Conservation (phyloP, 495 filamentous ascomycete genomes). For the Gamarada debralockiae region DNA sequence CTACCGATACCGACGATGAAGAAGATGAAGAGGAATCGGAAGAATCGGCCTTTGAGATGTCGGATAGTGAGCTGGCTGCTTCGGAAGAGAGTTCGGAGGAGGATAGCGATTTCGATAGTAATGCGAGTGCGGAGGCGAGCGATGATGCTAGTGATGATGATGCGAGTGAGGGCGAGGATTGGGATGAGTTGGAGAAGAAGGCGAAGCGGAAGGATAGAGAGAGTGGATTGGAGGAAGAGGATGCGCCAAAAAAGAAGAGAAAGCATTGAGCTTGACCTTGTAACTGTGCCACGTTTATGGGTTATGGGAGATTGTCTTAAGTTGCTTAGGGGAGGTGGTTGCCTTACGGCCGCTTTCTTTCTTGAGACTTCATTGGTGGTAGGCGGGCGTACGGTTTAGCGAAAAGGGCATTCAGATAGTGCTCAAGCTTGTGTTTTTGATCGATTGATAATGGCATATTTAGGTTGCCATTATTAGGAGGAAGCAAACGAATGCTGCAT, state of each 20-base stretch:
- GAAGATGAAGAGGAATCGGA: constrained; percentile 76
- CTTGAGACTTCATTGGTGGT: not conserved
- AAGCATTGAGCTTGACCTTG: constrained; percentile 24
- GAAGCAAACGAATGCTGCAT: no score
- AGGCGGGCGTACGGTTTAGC: not conserved
- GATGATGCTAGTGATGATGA: constrained; percentile 65
- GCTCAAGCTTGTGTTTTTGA: not conserved
- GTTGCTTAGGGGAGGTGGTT: no score
- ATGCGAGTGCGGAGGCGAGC: constrained; percentile 74
- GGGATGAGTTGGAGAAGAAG: constrained; percentile 90
- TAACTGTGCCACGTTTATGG: no score
- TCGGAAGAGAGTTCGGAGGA: constrained; percentile 80
- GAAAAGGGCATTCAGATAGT: constrained; percentile 2
- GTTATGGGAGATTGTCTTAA: no score
- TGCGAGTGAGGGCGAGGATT: constrained; percentile 84
- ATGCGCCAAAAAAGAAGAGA: constrained; percentile 43
- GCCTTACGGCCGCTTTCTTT: no score
- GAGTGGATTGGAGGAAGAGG: constrained; percentile 66
- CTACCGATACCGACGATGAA: constrained; percentile 83
- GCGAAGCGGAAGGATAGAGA: constrained; percentile 85
- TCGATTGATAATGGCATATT: no score
- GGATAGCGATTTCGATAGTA: constrained; percentile 88
- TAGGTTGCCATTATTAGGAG: no score
- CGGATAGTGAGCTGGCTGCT: constrained; percentile 75
- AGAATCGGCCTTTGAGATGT: constrained; percentile 88